Conservation (phyloP, 176 grass and related monocot species). For the Eleusine indica region DNA sequence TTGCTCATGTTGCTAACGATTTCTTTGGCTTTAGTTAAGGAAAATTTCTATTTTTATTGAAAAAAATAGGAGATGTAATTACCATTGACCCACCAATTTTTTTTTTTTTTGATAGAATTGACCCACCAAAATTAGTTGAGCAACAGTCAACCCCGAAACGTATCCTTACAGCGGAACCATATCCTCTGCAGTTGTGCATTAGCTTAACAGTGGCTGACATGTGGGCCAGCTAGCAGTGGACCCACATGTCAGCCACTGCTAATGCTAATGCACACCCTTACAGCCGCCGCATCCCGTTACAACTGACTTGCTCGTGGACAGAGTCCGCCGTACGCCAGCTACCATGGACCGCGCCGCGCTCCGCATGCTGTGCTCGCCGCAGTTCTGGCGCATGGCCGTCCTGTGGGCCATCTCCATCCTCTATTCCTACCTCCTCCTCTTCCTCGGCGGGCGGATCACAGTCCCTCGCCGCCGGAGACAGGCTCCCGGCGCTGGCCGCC, state of each 20-base stretch:
- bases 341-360: slow-evolving; percentile 57
- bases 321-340: background rate
- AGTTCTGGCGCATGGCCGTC: slow-evolving; percentile 92
- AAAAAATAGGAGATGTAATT: too few species aligned
- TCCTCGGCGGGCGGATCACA: slow-evolving; percentile 26
- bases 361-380: slow-evolving; percentile 49
- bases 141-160: background rate
- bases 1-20: too few species aligned
- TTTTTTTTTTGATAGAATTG: too few species aligned
- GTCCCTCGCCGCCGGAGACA: background rate
- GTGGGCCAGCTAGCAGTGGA: too few species aligned
- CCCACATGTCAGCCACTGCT: too few species aligned
- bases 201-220: too few species aligned
- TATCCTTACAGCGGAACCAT: background rate
- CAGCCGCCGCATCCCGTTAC: background rate
- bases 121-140: too few species aligned
- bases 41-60: too few species aligned
- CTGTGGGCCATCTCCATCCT: slow-evolving; percentile 67
- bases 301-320: background rate
- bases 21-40: too few species aligned
- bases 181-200: too few species aligned
- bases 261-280: too few species aligned
- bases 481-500: background rate
- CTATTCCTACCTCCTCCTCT: slow-evolving; percentile 62
- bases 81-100: too few species aligned